Base-by-base conservation (phyloP, 148 eudicot genomes). In the Cornus controversa region DNA sequence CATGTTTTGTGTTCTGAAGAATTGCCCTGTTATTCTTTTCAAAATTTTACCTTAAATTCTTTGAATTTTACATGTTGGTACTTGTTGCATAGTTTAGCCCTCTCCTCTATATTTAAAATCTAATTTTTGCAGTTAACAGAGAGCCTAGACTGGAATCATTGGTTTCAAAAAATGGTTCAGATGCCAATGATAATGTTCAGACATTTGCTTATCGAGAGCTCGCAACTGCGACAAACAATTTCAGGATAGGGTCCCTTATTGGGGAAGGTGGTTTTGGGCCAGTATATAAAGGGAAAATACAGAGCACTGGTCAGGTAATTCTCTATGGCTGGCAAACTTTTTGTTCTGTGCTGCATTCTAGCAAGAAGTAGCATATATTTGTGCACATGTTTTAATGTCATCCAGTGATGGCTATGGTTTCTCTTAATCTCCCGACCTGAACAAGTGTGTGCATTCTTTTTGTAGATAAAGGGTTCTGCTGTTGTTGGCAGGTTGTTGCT, bases 191-290 rank as follows among this genome's bases (percentile, higher is more conserved):
- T 64, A 66, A 54, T 8, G 62, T 67, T 70, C 50, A 67, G n/a
- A 37, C 34, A 15, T 85, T 82, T 64, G 54, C 85, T 25, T 86
- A 80, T 73, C 76, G 84, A 15, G 83, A 86, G 65, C 86, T 86
- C 47, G 85, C 83, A 42, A 73, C 76, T 24, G 86, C 89, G 45
- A 86, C 89, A 31, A 73, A 86, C 67, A 81, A 86, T 75, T 86
- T 86, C 67, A 86, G 83, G 66, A 62, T 10, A 0, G 86, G 84
- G 26, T 76, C 77, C 34, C 23, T 79, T 67, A 40, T 86, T 40
- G 89, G 89, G 60, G 85, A 86, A 74, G 89, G 89, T 76, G 89
- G 86, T 62, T 86, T 86, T 16, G 89, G 89, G 6, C 79, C 79
- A 28, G 87, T 85, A 16, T 79, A 75, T 69, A 85, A 67, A 82